These are phyloP conservation scores for Erodium moschatum DNA, from an alignment of 441 rosid species.

Conservation along the genomic window DNA sequence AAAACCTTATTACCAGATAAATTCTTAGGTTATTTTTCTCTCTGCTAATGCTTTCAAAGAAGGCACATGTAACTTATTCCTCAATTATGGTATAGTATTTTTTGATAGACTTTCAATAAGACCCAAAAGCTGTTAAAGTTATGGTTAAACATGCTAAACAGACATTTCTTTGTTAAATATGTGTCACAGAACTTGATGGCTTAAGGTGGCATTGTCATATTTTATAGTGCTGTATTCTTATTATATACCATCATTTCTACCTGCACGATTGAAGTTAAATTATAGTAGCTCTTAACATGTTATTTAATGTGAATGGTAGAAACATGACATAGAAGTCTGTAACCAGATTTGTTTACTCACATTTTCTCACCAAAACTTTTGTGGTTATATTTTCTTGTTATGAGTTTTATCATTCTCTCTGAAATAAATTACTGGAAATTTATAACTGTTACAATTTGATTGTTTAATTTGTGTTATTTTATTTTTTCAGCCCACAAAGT, in stretches of 20 bases:
- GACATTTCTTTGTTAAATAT: not conserved
- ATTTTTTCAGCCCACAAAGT: slow-evolving; percentile 80
- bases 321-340: not conserved
- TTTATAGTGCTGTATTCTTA: not conserved
- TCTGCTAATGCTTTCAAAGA: too few relatives aligned
- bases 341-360: not conserved
- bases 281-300: not conserved
- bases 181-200: not conserved
- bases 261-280: not conserved
- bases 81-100: too few relatives aligned
- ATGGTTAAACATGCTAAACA: too few relatives aligned
- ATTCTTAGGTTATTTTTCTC: too few relatives aligned
- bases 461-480: slow-evolving; percentile 13
- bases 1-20: too few relatives aligned
- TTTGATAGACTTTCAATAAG: too few relatives aligned
- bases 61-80: too few relatives aligned
- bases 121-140: too few relatives aligned
- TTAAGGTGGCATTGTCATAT: not conserved
- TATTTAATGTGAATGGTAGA: not conserved
- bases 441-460: slow-evolving; percentile 4
- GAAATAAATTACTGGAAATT: slow-evolving; percentile 5
- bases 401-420: slow-evolving; percentile 12
- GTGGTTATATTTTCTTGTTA: not conserved
- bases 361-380: not conserved
- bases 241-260: not conserved